A percentile compares a stretch with the other conserved stretches of the same genome.
Conservation (phyloP, 75 land plant species). For the Pinus taeda region DNA sequence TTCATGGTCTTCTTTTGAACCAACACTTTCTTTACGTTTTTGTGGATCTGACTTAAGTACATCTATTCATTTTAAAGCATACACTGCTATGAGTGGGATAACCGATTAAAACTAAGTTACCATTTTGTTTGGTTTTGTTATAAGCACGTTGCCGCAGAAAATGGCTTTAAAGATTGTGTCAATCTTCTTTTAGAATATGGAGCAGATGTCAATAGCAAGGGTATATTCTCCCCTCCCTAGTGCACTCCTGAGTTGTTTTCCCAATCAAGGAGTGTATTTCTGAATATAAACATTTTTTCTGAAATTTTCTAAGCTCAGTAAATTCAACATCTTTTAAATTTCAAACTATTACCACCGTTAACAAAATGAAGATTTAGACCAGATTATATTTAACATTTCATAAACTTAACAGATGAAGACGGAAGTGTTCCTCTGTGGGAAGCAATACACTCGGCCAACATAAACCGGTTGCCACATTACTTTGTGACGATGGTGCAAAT, state of each 20-base stretch:
- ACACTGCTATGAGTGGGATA: neutral
- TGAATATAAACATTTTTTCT: neutral
- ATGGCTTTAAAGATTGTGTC: constrained; percentile 67
- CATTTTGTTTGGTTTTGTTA: neutral
- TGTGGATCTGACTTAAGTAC: neutral
- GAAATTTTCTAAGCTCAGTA: neutral
- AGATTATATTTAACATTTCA: neutral
- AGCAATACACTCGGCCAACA: constrained; percentile 51
- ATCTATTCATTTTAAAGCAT: neutral
- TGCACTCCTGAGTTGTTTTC: neutral
- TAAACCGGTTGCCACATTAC: constrained; percentile 31
- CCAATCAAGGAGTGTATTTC: neutral
- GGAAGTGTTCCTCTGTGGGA: constrained; percentile 82
- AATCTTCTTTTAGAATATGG: constrained; percentile 53
- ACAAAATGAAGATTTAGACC: neutral
- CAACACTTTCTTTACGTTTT: neutral
- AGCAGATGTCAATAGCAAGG: constrained; percentile 69
- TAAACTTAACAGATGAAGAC: constrained; percentile 58
- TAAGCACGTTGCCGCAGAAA: constrained; percentile 85
- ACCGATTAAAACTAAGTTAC: neutral
- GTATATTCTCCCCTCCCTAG: constrained; percentile 22
- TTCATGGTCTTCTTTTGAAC: neutral
- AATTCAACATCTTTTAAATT: neutral
- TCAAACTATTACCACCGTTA: neutral
- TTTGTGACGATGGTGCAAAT: constrained; percentile 59